These are phyloP conservation scores for Aechmea fasciata DNA, from an alignment of 176 grass and related monocot species.

Conservation along the genomic window DNA sequence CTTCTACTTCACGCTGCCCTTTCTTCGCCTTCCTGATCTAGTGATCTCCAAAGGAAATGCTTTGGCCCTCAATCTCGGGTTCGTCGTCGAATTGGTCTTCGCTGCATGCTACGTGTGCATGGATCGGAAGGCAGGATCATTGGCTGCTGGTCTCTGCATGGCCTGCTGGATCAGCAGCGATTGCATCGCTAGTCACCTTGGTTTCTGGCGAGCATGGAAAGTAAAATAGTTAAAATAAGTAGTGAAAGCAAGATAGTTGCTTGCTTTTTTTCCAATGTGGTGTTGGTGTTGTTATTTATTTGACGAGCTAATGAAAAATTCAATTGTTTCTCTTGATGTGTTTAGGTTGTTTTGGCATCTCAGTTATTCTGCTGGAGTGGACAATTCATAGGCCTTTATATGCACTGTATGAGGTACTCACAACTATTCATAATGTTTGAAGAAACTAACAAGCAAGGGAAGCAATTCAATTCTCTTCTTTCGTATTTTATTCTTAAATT, in stretches of 20 bases:
- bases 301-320: no score
- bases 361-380: constrained; percentile 21
- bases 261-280: neutral
- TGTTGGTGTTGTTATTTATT: neutral
- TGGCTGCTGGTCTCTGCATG: constrained; percentile 44
- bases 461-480: neutral
- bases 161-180: constrained; percentile 52
- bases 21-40: neutral
- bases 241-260: no score
- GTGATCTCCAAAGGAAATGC: constrained; percentile 7
- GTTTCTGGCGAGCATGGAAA: constrained; percentile 53
- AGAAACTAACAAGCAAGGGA: neutral
- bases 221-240: neutral
- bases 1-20: constrained; percentile 50
- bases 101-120: constrained; percentile 52
- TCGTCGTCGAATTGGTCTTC: constrained; percentile 30
- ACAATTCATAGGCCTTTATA: constrained; percentile 15
- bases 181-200: constrained; percentile 42
- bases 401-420: constrained; percentile 12
- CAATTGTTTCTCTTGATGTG: no score
- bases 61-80: constrained; percentile 18
- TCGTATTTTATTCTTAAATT: neutral
- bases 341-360: constrained; percentile 11
- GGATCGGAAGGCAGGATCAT: constrained; percentile 44
- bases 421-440: neutral